Evolutionary conservation across 2,329 filamentous ascomycete species (phyloP), one percentile per base, ranked within the genome.

Genomic region (Fusarium bactridioides): DNA sequence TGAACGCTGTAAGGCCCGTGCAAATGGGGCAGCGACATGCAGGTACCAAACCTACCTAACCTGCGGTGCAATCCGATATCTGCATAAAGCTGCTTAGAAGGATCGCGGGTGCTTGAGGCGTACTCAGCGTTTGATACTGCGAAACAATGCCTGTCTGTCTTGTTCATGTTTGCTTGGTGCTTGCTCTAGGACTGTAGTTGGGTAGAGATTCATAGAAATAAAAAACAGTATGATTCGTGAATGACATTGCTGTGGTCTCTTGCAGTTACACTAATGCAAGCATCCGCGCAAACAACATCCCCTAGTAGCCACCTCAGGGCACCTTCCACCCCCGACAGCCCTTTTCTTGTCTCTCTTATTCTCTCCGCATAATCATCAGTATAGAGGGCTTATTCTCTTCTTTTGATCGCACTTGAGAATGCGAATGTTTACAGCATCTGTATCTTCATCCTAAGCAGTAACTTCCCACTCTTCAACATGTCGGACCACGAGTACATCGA

Each of bases 401-500:
- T 3, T 27, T 18, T 7, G 11, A 13, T 41, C 19, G 19, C 15
- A 13, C 23, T 29, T 19, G 15, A 10, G n/a, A 7, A 5, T n/a
- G 25, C 19, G 19, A 41, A n/a, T 27, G 13, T 27, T 5, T 15
- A 9, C 13, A 53, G 7, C 21, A 13, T 25, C 31, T 21, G 33
- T 27, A 18, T 27, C 23, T n/a, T 54, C 19, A 18, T n/a, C 13
- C 19, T 54, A 13, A 29, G 25, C 23, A 18, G 33, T 27, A 16
- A 16, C 19, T 18, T 21, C 21, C 35, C 15, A 13, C 50, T 4
- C 35, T n/a, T 41, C 50, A 41, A 13, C 33, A 54, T 54, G 50
- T 54, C 50, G 25, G 60, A 74, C 21, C 64, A 63, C 3, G 67
- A 71, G 16, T 61, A 73, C 35, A 27, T 57, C 38, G 72, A 75